phyloP scores from a whole-genome alignment of 768 basidiomycete genomes.

The Russula griseocarnosa region DNA sequence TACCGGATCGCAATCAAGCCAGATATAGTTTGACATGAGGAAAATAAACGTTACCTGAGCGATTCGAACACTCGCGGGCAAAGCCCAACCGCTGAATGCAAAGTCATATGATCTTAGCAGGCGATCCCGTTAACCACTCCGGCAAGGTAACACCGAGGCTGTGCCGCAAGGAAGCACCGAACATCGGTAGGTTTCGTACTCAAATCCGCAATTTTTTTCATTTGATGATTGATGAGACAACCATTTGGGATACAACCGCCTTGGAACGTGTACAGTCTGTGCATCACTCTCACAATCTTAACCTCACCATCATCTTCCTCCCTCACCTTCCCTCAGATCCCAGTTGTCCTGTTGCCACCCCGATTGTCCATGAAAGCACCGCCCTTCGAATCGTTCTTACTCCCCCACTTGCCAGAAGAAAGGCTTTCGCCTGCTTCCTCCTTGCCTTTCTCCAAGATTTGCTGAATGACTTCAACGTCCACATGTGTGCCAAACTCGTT shows the following conservation, averaged over 20 bases:
- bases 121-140: conserved; percentile 80
- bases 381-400: conserved; percentile 30
- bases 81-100: conserved; percentile 51
- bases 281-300: not conserved
- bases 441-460: conserved; percentile 61
- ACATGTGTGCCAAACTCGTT: conserved; percentile 61
- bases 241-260: not conserved
- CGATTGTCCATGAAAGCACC: conserved; percentile 17
- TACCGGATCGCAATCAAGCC: conserved; percentile 40
- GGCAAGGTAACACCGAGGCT: conserved; percentile 68
- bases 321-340: conserved; percentile 15
- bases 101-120: conserved; percentile 37
- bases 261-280: not conserved
- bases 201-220: too few species aligned
- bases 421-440: conserved; percentile 52
- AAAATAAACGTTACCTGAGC: conserved; percentile 49
- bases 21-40: conserved; percentile 31
- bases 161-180: not conserved
- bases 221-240: too few species aligned
- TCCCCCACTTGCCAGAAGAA: conserved; percentile 29
- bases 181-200: too few species aligned
- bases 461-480: conserved; percentile 57
- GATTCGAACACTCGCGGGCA: conserved; percentile 62
- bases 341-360: conserved; percentile 23
- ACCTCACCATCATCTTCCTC: not conserved